A percentile compares a stretch with the other conserved stretches of the same genome.
Conservation (phyloP, 495 filamentous ascomycete genomes). For the Talaromyces nanjingensis region DNA sequence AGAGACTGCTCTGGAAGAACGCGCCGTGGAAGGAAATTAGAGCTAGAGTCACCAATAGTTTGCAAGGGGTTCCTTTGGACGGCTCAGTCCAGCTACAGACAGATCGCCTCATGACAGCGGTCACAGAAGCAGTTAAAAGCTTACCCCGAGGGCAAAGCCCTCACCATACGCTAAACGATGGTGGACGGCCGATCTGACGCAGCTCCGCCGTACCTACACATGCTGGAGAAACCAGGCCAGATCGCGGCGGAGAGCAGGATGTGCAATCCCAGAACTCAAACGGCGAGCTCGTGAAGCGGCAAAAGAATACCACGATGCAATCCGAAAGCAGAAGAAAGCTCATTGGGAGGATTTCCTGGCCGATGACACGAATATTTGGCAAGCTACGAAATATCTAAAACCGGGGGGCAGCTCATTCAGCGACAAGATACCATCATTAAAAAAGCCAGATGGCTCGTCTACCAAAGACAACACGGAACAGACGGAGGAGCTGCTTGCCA, state of each 20-base stretch:
- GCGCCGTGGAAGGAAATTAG: conserved; percentile 19
- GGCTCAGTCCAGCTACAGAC: not conserved
- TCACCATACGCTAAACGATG: not conserved
- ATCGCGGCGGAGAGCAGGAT: not conserved
- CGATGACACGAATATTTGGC: not conserved
- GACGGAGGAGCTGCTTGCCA: conserved; percentile 12
- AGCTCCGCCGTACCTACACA: not conserved
- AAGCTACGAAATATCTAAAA: not conserved
- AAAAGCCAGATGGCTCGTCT: conserved; percentile 13
- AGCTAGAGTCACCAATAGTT: conserved; percentile 14
- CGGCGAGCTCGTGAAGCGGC: not conserved
- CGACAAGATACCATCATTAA: conserved; percentile 10
- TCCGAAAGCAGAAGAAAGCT: not conserved
- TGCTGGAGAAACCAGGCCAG: not conserved
- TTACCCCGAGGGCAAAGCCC: not conserved
- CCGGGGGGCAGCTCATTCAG: not conserved
- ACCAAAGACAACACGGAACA: conserved; percentile 16
- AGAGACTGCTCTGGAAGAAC: conserved; percentile 23
- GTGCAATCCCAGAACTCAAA: not conserved
- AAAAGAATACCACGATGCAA: not conserved
- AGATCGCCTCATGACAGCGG: not conserved
- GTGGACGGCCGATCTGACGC: not conserved
- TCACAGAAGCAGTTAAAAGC: not conserved
- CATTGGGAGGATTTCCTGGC: not conserved
- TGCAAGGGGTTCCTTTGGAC: not conserved